phyloP scores from a whole-genome alignment of 805 yeast genomes.

The Zygotorulaspora danielsina region DNA sequence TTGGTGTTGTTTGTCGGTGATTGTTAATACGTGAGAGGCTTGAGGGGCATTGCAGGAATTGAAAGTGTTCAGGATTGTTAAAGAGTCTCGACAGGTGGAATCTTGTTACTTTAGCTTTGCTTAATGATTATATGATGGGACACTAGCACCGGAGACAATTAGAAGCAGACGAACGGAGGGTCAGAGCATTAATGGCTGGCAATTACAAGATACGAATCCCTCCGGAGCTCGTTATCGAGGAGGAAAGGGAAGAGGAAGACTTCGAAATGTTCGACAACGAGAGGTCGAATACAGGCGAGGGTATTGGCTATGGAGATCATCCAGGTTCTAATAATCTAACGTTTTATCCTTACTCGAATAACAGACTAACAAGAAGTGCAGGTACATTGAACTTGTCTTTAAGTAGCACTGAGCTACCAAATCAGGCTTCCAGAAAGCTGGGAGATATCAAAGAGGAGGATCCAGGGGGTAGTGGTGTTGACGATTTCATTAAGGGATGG shows the following conservation, averaged over 20 bases:
- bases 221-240: constrained; percentile 7
- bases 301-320: too few species aligned
- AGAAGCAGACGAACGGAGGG: not conserved
- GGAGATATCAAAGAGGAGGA: constrained; percentile 17
- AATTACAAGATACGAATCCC: constrained; percentile 6
- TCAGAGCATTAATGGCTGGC: constrained; percentile 7
- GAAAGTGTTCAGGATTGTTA: too few species aligned
- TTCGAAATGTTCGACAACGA: constrained; percentile 15
- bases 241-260: constrained; percentile 16
- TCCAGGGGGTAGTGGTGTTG: constrained; percentile 17
- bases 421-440: constrained; percentile 4
- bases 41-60: too few species aligned
- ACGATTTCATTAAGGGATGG: constrained; percentile 27
- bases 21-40: too few species aligned
- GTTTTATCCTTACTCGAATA: constrained; percentile 30
- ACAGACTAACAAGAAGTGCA: constrained; percentile 46
- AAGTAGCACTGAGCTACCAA: constrained; percentile 32
- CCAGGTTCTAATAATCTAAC: constrained; percentile 26
- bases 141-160: not conserved
- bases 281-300: not conserved
- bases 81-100: too few species aligned
- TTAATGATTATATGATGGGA: too few species aligned
- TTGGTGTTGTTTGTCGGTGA: not conserved
- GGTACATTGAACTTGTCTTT: constrained; percentile 49
- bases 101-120: too few species aligned